Conservation (phyloP, 805 yeast species). For the Spathaspora girioi region DNA sequence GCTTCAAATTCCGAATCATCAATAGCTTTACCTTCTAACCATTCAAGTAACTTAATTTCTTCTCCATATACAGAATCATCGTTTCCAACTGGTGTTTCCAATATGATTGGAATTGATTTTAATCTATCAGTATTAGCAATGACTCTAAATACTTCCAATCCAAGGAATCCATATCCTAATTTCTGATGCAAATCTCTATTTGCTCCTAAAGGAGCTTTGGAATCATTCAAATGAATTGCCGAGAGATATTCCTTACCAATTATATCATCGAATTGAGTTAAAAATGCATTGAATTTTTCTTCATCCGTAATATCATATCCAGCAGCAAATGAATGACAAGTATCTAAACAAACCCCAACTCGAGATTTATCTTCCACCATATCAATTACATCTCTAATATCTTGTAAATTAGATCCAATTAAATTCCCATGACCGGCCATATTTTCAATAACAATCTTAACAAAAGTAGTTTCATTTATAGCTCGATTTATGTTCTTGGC, state of each 20-base stretch:
- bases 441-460: constrained; percentile 87
- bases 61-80: constrained; percentile 70
- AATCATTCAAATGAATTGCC: constrained; percentile 89
- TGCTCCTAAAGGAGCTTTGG: constrained; percentile 89
- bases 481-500: constrained; percentile 83
- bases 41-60: constrained; percentile 78
- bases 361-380: constrained; percentile 75
- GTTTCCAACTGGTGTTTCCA: constrained; percentile 80
- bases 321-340: constrained; percentile 95
- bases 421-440: constrained; percentile 97
- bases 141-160: constrained; percentile 77
- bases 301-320: constrained; percentile 81
- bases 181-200: constrained; percentile 89
- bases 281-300: constrained; percentile 57
- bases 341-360: constrained; percentile 95
- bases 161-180: constrained; percentile 85
- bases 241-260: constrained; percentile 74
- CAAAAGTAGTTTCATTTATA: constrained; percentile 66
- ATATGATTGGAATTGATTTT: constrained; percentile 66
- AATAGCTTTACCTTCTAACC: constrained; percentile 58
- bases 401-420: constrained; percentile 79
- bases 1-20: constrained; percentile 55
- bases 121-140: constrained; percentile 68
- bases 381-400: constrained; percentile 69
- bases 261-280: constrained; percentile 69